Conservation (phyloP, 2,329 filamentous ascomycete species). For the Phaeoacremonium minimum region DNA sequence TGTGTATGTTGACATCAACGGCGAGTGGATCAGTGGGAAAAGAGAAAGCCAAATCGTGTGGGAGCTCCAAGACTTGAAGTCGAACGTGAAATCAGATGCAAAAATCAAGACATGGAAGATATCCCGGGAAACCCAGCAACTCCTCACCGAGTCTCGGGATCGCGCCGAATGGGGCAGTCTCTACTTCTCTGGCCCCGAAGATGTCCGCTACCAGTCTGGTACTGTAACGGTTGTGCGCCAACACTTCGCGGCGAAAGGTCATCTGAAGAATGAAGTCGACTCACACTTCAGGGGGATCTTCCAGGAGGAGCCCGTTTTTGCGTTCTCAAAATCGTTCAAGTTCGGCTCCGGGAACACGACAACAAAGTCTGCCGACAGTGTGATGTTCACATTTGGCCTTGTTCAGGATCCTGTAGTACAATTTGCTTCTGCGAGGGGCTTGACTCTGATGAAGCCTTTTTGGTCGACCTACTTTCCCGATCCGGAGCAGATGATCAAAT, state of each 20-base stretch:
- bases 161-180: constrained; percentile 81
- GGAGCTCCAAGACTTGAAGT: constrained; percentile 48
- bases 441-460: constrained; percentile 73
- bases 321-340: constrained; percentile 65
- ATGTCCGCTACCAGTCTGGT: constrained; percentile 67
- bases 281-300: constrained; percentile 64
- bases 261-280: constrained; percentile 64
- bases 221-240: constrained; percentile 62
- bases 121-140: constrained; percentile 53
- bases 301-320: constrained; percentile 78
- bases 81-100: constrained; percentile 24
- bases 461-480: constrained; percentile 73
- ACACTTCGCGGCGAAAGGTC: constrained; percentile 64
- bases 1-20: constrained; percentile 65
- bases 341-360: constrained; percentile 28
- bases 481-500: constrained; percentile 61
- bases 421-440: constrained; percentile 69
- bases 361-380: constrained; percentile 37
- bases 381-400: constrained; percentile 72
- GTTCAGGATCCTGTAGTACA: constrained; percentile 77
- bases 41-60: constrained; percentile 66
- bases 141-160: constrained; percentile 72
- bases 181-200: constrained; percentile 68
- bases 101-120: constrained; percentile 65
- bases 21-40: constrained; percentile 79